A percentile compares a stretch with the other conserved stretches of the same genome.
Conservation (phyloP, 371 early-diverging fungal species). For the Cladochytrium tenue region DNA sequence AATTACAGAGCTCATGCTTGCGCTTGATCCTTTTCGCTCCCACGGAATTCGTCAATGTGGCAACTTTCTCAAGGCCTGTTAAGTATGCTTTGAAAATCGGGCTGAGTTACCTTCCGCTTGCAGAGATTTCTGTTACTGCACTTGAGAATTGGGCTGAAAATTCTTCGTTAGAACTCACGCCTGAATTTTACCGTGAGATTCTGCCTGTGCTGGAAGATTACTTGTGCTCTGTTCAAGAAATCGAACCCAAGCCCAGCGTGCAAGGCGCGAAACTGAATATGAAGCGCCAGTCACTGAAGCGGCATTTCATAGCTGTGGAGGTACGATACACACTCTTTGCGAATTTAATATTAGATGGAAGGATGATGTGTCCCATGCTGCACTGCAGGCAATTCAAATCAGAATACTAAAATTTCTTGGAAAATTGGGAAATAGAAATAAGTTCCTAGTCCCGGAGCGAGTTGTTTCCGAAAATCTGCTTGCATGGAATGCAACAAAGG, state of each 20-base stretch:
- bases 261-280: no score
- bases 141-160: conserved; percentile 57
- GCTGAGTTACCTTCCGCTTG: conserved; percentile 67
- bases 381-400: conserved; percentile 57
- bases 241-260: no score
- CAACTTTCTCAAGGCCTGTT: conserved; percentile 56
- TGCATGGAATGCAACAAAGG: conserved; percentile 34
- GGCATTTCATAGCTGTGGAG: no score
- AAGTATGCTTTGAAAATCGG: conserved; percentile 68
- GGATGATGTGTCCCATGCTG: neutral
- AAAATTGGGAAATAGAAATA: conserved; percentile 64
- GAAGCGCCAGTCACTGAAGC: no score
- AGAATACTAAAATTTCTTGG: conserved; percentile 70
- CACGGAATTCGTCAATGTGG: conserved; percentile 55
- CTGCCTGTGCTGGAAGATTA: conserved; percentile 72
- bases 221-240: no score
- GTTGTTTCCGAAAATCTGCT: conserved; percentile 14
- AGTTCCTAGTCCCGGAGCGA: conserved; percentile 43
- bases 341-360: no score
- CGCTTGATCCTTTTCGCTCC: conserved; percentile 66
- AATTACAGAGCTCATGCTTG: conserved; percentile 71
- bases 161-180: conserved; percentile 26
- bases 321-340: no score
- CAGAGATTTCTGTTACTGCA: conserved; percentile 62
- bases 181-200: conserved; percentile 28